phyloP scores from a whole-genome alignment of 2,329 filamentous ascomycete species.

The Podosphaera xanthii region DNA sequence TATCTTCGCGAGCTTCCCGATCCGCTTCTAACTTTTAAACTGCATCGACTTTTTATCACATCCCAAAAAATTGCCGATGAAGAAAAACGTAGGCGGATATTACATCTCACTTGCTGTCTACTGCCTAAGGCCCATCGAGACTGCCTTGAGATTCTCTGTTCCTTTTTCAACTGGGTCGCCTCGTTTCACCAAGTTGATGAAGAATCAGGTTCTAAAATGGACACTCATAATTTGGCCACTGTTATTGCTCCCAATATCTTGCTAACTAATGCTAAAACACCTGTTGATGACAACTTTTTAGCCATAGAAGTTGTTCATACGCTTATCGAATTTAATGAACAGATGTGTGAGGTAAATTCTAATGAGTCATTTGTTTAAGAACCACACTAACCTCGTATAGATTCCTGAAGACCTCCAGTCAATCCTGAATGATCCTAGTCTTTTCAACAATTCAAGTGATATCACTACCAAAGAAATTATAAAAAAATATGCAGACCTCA shows the following conservation, averaged over 20 bases:
- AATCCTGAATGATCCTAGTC: conserved; percentile 58
- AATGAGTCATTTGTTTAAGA: background rate
- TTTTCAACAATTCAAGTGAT: conserved; percentile 65
- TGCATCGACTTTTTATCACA: conserved; percentile 74
- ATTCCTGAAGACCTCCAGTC: conserved; percentile 81
- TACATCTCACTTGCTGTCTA: conserved; percentile 81
- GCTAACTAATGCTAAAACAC: conserved; percentile 42
- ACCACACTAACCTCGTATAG: conserved; percentile 24
- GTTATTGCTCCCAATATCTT: conserved; percentile 94
- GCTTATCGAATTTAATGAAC: conserved; percentile 79
- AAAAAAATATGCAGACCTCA: conserved; percentile 71
- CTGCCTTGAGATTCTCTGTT: conserved; percentile 83
- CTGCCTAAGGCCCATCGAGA: conserved; percentile 83
- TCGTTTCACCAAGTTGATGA: conserved; percentile 96
- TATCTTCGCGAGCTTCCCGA: conserved; percentile 89
- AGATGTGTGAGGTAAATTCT: conserved; percentile 74
- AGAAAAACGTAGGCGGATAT: conserved; percentile 58
- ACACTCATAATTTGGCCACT: conserved; percentile 88
- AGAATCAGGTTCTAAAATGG: conserved; percentile 95
- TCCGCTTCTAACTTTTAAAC: conserved; percentile 81
- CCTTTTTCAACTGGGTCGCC: conserved; percentile 90
- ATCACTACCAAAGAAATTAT: conserved; percentile 95
- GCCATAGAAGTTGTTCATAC: conserved; percentile 84
- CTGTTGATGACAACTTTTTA: conserved; percentile 72
- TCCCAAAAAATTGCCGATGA: conserved; percentile 72